phyloP scores from a whole-genome alignment of 371 early-diverging fungal genomes.

The Coemansia sp. region DNA sequence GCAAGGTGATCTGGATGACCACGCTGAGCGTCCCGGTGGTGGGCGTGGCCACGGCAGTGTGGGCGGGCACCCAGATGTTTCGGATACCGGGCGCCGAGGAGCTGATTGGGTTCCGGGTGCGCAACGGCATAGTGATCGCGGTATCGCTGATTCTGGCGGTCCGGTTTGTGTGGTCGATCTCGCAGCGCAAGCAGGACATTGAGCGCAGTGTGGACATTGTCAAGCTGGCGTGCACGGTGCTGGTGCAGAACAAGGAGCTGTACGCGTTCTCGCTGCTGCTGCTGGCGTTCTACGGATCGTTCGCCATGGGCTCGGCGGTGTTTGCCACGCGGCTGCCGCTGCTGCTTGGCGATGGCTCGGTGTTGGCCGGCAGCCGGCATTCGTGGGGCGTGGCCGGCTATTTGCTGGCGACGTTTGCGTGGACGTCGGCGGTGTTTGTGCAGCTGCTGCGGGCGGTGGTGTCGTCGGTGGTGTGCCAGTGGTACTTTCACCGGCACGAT shows the following conservation, averaged over 20 bases:
- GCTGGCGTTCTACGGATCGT: slow-evolving; percentile 35
- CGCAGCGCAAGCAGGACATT: slow-evolving; percentile 29
- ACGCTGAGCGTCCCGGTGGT: slow-evolving; percentile 41
- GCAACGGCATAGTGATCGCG: slow-evolving; percentile 25
- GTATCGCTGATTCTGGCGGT: slow-evolving; percentile 26
- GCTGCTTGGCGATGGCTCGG: neutral
- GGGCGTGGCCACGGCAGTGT: slow-evolving; percentile 30
- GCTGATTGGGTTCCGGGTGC: slow-evolving; percentile 31
- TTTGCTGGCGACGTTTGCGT: slow-evolving; percentile 30
- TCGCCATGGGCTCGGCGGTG: slow-evolving; percentile 25
- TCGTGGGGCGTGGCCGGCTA: slow-evolving; percentile 25
- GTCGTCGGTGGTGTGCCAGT: slow-evolving; percentile 47
- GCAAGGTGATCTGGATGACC: slow-evolving; percentile 43
- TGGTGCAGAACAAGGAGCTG: slow-evolving; percentile 33
- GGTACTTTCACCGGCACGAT: slow-evolving; percentile 52
- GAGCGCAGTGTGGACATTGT: slow-evolving; percentile 42
- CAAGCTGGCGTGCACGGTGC: slow-evolving; percentile 27
- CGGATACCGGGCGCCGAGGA: slow-evolving; percentile 26
- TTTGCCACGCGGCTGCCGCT: slow-evolving; percentile 37
- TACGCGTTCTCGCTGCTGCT: slow-evolving; percentile 40
- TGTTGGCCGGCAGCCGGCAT: neutral
- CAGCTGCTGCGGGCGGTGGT: slow-evolving; percentile 35
- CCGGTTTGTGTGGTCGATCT: slow-evolving; percentile 39
- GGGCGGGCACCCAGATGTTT: slow-evolving; percentile 34
- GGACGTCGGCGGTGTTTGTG: slow-evolving; percentile 43